phyloP scores from a whole-genome alignment of 2,329 filamentous ascomycete species.

The Moelleriella libera region DNA sequence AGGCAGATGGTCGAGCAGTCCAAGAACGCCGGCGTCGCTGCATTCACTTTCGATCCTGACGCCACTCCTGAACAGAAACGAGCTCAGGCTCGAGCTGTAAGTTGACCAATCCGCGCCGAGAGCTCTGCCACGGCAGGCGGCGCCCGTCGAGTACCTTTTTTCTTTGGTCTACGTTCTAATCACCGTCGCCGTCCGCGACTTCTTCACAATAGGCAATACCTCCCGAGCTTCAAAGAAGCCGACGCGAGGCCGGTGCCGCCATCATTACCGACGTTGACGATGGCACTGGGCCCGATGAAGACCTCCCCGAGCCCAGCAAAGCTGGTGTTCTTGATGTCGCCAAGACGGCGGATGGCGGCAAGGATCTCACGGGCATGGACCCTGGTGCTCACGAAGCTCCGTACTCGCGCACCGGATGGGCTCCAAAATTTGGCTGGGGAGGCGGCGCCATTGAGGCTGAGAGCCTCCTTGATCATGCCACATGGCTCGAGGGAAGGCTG shows the following conservation, averaged over 20 bases:
- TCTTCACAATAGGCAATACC: constrained; percentile 18
- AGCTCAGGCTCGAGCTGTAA: constrained; percentile 61
- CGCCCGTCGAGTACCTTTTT: neutral
- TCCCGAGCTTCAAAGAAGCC: constrained; percentile 19
- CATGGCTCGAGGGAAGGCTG: constrained; percentile 69
- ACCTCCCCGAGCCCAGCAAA: constrained; percentile 63
- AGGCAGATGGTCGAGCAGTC: constrained; percentile 63
- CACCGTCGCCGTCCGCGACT: neutral
- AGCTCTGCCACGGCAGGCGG: constrained; percentile 1
- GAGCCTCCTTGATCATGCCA: constrained; percentile 74
- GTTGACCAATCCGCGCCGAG: constrained; percentile 13
- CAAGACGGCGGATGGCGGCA: constrained; percentile 33
- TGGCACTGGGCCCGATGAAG: constrained; percentile 53
- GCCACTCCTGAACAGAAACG: constrained; percentile 74
- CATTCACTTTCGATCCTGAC: constrained; percentile 78
- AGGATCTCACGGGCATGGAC: constrained; percentile 32
- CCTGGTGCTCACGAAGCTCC: constrained; percentile 36
- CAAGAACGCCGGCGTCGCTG: constrained; percentile 61
- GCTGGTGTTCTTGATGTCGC: constrained; percentile 47
- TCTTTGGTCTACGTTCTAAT: neutral
- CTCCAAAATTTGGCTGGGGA: constrained; percentile 67
- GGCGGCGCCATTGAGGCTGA: constrained; percentile 40
- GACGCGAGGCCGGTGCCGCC: constrained; percentile 44
- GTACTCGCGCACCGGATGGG: constrained; percentile 60
- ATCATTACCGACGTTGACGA: constrained; percentile 71